Evolutionary conservation across 164 flowering plant species (phyloP).

Genomic region (Cinnamomum micranthum): DNA sequence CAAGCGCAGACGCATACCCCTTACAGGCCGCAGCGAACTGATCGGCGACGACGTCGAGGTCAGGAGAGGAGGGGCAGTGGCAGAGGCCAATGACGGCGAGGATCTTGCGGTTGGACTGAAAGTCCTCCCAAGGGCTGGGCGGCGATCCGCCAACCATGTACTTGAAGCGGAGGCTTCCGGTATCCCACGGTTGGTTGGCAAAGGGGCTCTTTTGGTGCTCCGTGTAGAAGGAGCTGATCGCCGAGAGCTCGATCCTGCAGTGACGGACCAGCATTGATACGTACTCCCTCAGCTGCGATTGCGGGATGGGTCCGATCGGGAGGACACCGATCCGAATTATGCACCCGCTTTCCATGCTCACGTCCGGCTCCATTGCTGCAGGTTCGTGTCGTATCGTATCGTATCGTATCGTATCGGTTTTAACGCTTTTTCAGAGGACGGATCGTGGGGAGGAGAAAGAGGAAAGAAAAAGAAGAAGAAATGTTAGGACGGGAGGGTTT

Average conservation of each 20-base stretch:
- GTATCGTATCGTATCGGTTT: background rate
- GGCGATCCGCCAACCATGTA: slow-evolving; percentile 83
- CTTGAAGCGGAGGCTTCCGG: slow-evolving; percentile 76
- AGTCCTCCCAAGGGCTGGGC: slow-evolving; percentile 94
- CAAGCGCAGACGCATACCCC: slow-evolving; percentile 64
- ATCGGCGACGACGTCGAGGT: slow-evolving; percentile 52
- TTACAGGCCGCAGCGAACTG: slow-evolving; percentile 52
- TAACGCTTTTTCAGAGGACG: background rate
- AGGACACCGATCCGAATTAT: slow-evolving; percentile 86
- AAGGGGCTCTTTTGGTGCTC: slow-evolving; percentile 99
- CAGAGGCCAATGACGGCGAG: slow-evolving; percentile 83
- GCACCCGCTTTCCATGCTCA: slow-evolving; percentile 81
- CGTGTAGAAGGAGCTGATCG: slow-evolving; percentile 90
- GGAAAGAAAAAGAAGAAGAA: no score
- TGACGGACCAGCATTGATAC: slow-evolving; percentile 64
- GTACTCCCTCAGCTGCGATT: slow-evolving; percentile 65
- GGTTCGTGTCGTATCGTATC: background rate
- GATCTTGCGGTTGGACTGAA: slow-evolving; percentile 86
- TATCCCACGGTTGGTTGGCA: slow-evolving; percentile 88
- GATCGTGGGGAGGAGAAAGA: background rate
- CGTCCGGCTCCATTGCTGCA: slow-evolving; percentile 84
- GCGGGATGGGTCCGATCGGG: slow-evolving; percentile 80
- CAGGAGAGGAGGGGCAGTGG: slow-evolving; percentile 85
- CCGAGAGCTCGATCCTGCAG: slow-evolving; percentile 62
- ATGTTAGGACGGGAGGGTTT: no score